These are phyloP conservation scores for Acacia crassicarpa DNA, from an alignment of 306 rosid species.

Conservation along the genomic window DNA sequence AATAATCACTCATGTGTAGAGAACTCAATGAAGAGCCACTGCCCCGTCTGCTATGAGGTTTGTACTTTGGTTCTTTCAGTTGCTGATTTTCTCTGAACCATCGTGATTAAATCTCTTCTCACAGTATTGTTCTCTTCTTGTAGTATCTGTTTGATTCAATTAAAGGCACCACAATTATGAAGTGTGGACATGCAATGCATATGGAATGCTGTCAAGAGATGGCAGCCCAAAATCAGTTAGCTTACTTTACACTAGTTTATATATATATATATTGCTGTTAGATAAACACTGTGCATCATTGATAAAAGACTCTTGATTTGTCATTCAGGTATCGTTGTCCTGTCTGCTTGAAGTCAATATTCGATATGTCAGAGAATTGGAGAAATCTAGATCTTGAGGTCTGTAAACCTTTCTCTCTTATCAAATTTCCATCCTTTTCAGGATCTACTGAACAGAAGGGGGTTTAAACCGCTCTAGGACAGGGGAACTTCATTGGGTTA, in stretches of 20 bases:
- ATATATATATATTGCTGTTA: background rate
- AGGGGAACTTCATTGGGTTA: background rate
- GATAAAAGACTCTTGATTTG: constrained; percentile 25
- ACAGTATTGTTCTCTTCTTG: constrained; percentile 32
- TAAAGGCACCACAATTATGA: constrained; percentile 48
- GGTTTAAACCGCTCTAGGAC: background rate
- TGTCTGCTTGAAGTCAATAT: constrained; percentile 60
- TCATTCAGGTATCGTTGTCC: constrained; percentile 69
- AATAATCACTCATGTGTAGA: constrained; percentile 72
- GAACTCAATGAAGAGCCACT: constrained; percentile 69
- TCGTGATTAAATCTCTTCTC: constrained; percentile 25
- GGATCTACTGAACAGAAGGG: background rate
- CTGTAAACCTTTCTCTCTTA: constrained; percentile 15
- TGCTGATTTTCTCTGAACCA: constrained; percentile 10
- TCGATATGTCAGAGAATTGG: constrained; percentile 53
- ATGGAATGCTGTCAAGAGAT: constrained; percentile 53
- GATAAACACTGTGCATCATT: background rate
- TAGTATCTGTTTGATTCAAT: constrained; percentile 79
- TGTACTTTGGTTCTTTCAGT: constrained; percentile 30
- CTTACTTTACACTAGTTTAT: background rate
- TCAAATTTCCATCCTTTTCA: background rate
- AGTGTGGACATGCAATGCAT: constrained; percentile 86
- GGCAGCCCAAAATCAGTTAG: constrained; percentile 55
- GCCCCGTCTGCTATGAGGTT: constrained; percentile 86
- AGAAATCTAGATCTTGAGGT: constrained; percentile 54